Evolutionary conservation across 2,329 filamentous ascomycete genomes (phyloP).

Genomic region (Botrytis tulipae): DNA sequence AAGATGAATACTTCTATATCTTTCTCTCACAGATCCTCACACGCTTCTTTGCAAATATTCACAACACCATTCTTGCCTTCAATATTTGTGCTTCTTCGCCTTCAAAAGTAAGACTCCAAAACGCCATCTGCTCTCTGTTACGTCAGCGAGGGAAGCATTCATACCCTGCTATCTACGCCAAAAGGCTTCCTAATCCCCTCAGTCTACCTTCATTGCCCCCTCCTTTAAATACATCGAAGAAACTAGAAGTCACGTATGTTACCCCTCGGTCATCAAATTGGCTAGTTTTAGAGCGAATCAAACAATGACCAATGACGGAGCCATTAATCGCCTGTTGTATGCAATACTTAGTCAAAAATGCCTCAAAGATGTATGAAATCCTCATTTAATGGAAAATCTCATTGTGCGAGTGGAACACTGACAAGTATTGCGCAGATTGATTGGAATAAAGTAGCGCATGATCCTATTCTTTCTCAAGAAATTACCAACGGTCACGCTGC

Average conservation of each 20-base stretch:
- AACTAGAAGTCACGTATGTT: background rate
- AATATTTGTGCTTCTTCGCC: constrained; percentile 13
- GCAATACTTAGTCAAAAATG: constrained; percentile 55
- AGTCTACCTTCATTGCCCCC: background rate
- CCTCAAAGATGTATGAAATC: constrained; percentile 46
- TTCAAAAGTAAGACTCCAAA: background rate
- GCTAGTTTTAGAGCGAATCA: constrained; percentile 40
- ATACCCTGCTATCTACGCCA: background rate
- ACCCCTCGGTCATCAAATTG: constrained; percentile 26
- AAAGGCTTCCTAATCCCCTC: background rate
- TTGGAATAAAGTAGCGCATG: constrained; percentile 50
- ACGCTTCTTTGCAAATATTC: constrained; percentile 22
- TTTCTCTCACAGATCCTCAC: constrained; percentile 23
- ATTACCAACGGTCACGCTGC: constrained; percentile 57
- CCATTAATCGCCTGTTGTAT: constrained; percentile 53
- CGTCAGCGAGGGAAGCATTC: background rate
- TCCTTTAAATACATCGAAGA: constrained; percentile 4
- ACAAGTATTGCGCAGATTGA: constrained; percentile 45
- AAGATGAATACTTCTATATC: constrained; percentile 8
- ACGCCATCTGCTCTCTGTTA: background rate
- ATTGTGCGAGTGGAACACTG: background rate
- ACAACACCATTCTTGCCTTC: constrained; percentile 27
- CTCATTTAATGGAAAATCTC: background rate
- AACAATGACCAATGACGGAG: constrained; percentile 47
- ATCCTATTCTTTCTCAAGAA: constrained; percentile 41